phyloP scores from a whole-genome alignment of 495 filamentous ascomycete species.

The Chaetomidium leptoderma region DNA sequence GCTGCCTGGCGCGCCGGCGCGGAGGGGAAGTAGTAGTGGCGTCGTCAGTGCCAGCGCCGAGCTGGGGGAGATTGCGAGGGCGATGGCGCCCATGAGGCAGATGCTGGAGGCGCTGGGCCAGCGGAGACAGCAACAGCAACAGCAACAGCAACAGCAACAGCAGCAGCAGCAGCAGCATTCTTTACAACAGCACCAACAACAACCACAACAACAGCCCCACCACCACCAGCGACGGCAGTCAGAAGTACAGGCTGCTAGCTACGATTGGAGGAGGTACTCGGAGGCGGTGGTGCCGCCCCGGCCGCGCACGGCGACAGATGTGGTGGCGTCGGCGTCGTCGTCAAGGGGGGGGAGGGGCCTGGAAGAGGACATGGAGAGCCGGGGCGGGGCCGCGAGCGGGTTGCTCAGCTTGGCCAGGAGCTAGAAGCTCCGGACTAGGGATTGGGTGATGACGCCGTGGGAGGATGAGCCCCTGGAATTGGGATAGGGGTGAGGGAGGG shows the following conservation, averaged over 20 bases:
- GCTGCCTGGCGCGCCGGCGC: conserved; percentile 6
- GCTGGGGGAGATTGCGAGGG: neutral
- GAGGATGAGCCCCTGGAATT: neutral
- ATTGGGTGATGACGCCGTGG: neutral
- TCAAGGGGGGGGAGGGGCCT: neutral
- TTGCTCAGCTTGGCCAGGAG: conserved; percentile 33
- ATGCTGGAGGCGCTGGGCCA: neutral
- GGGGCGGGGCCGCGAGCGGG: conserved; percentile 32
- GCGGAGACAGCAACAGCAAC: neutral
- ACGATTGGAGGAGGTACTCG: neutral
- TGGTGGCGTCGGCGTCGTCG: neutral
- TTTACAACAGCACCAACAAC: neutral
- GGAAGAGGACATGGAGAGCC: conserved; percentile 6
- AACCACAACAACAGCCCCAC: neutral
- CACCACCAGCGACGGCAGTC: neutral
- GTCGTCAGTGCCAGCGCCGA: neutral
- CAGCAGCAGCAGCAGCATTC: neutral
- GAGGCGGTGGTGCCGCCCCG: neutral
- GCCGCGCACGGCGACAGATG: neutral
- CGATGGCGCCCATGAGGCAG: neutral
- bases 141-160: neutral
- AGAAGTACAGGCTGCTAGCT: neutral
- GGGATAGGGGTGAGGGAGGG: neutral
- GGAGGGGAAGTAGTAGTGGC: neutral
- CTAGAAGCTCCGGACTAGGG: conserved; percentile 13